Evolutionary conservation across 495 filamentous ascomycete genomes (phyloP), one percentile per base, ranked within the genome.

Genomic region (Aspergillus taichungensis): DNA sequence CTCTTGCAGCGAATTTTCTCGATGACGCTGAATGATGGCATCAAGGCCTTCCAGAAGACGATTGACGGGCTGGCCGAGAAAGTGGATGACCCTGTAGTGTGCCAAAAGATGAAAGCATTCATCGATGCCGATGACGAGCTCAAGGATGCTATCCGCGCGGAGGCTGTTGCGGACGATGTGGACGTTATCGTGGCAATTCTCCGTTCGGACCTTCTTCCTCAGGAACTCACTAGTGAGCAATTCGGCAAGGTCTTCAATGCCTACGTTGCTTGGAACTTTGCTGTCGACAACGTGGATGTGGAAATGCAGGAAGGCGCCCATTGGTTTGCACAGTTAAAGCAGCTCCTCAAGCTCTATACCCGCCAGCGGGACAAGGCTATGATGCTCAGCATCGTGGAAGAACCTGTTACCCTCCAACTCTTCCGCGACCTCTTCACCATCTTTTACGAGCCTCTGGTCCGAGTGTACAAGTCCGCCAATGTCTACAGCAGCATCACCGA

Each of bases 391-490:
- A 87, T 96, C 50, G 91, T 97, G 43, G 88, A 96, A 68, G 92
- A 98, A 65, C 87, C 92, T 0, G 87, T 87, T 13, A 96, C 92
- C 6, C 75, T 97, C 18, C 85, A 92, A 55, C 73, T 98, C 35
- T 92, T 98, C 75, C 81, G 88, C 34, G 94, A 97, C 53, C 79
- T 98, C 37, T 97, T 98, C 65, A 94, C 88, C 13, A 96, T 98
- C 57, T 98, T 98, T 72, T 98, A 98, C 64, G 92, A 98, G 60
- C 92, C 92, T 0, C 78, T 98, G 8, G 84, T 98, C 11, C 77
- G 92, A 13, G 92, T 98, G 0, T 98, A 98, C 70, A 98, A 97
- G 67, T 95, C 91, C 14, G 92, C 92, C 51, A 98, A 97, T 53
- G 92, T 98, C 28, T 98, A 98, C 73, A 88, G 79, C 68, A 87